A percentile compares a stretch with the other conserved stretches of the same genome.
These are phyloP conservation scores for Friedmanniomyces simplex DNA, from an alignment of 495 filamentous ascomycete genomes.

Conservation along the genomic window DNA sequence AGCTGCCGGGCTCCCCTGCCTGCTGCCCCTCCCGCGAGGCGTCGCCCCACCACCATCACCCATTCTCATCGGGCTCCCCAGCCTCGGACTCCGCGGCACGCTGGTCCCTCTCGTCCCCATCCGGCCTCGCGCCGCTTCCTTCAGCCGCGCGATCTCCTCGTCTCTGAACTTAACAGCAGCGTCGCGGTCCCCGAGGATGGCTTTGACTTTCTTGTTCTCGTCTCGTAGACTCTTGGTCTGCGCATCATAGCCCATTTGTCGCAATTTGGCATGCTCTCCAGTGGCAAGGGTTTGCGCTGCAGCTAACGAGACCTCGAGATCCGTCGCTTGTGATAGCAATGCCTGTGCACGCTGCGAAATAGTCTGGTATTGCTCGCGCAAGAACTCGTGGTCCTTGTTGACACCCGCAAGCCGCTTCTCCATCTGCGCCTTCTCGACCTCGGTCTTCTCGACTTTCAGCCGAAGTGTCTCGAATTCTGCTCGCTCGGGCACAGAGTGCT, in stretches of 20 bases:
- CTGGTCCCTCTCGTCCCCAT: conserved; percentile 22
- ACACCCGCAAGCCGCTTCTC: conserved; percentile 7
- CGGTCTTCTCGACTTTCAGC: not conserved
- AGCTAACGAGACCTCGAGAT: conserved; percentile 6
- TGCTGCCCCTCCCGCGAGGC: conserved; percentile 3
- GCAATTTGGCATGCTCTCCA: conserved; percentile 8
- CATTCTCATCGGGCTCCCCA: conserved; percentile 17
- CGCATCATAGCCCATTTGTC: conserved; percentile 14
- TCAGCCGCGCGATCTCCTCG: conserved; percentile 19
- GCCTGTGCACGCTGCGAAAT: conserved; percentile 8
- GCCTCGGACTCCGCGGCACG: conserved; percentile 14
- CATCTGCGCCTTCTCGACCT: not conserved
- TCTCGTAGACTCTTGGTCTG: conserved; percentile 1
- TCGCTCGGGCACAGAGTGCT: conserved; percentile 14
- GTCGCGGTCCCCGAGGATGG: conserved; percentile 15
- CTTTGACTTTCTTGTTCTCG: conserved; percentile 18
- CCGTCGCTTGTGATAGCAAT: conserved; percentile 1
- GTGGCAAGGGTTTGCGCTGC: conserved; percentile 4
- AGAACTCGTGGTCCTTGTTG: conserved; percentile 13
- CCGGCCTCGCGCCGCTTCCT: conserved; percentile 14
- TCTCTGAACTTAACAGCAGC: conserved; percentile 15
- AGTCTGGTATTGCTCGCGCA: conserved; percentile 19
- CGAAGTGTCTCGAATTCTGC: conserved; percentile 17
- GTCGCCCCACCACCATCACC: not conserved
- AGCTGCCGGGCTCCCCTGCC: conserved; percentile 13